phyloP scores from a whole-genome alignment of 805 yeast species.

The Candida andamanensis region DNA sequence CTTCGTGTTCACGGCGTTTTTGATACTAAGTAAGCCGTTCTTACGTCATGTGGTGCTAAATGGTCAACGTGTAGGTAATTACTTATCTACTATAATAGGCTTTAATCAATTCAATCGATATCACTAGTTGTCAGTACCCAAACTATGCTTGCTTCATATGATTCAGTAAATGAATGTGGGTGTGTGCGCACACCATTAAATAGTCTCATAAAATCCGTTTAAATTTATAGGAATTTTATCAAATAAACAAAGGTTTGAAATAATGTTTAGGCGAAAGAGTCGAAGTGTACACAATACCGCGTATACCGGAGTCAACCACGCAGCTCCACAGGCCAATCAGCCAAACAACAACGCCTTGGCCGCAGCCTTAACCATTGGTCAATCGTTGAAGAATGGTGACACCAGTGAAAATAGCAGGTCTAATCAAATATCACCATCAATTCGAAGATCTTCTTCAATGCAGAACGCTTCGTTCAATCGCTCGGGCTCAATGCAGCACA shows the following conservation, averaged over 20 bases:
- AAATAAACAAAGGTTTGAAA: too few relatives aligned
- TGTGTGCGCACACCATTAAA: too few relatives aligned
- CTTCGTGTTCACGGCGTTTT: constrained; percentile 38
- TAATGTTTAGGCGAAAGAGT: constrained; percentile 30
- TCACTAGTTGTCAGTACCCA: too few relatives aligned
- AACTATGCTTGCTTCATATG: too few relatives aligned
- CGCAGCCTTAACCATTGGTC: constrained; percentile 41
- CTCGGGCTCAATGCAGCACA: constrained; percentile 8
- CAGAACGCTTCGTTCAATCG: constrained; percentile 10
- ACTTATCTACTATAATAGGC: constrained; percentile 9
- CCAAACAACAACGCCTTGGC: constrained; percentile 39
- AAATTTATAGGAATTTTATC: too few relatives aligned
- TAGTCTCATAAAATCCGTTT: too few relatives aligned
- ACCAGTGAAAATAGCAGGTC: too few relatives aligned
- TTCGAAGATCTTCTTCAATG: not conserved
- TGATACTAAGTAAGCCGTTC: constrained; percentile 35
- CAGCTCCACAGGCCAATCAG: constrained; percentile 26
- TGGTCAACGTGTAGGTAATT: constrained; percentile 24
- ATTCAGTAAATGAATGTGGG: too few relatives aligned
- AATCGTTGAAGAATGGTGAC: constrained; percentile 12
- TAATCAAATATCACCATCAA: not conserved
- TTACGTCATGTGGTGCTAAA: constrained; percentile 18
- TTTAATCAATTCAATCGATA: constrained; percentile 1
- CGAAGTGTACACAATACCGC: constrained; percentile 29
- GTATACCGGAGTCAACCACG: constrained; percentile 40